Conservation (phyloP, 805 yeast genomes). For the Saturnispora kantuleensis region DNA sequence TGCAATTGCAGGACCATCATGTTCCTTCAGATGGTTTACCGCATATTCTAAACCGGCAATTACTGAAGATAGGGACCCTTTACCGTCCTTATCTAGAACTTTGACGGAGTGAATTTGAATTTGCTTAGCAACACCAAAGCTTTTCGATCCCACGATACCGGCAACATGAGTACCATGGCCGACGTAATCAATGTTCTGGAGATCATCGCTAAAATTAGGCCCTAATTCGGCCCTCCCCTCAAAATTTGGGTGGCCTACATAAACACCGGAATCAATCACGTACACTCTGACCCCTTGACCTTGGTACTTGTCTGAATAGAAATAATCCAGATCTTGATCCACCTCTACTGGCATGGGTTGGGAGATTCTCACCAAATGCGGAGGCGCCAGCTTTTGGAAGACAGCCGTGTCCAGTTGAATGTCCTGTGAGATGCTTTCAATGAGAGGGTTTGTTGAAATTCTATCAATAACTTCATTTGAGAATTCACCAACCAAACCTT, state of each 20-base stretch:
- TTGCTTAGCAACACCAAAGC: conserved; percentile 76
- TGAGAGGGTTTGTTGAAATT: conserved; percentile 48
- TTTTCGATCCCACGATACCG: conserved; percentile 70
- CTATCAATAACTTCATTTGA: conserved; percentile 36
- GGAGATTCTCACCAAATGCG: conserved; percentile 56
- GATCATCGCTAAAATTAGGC: conserved; percentile 51
- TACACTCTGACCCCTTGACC: conserved; percentile 66
- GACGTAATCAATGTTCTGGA: conserved; percentile 51
- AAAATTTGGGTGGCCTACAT: conserved; percentile 49
- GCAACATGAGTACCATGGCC: conserved; percentile 97
- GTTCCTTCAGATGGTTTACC: conserved; percentile 42
- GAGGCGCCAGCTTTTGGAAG: conserved; percentile 31
- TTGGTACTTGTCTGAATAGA: conserved; percentile 33
- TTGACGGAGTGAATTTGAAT: conserved; percentile 62
- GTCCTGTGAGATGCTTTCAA: conserved; percentile 64
- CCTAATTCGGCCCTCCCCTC: conserved; percentile 54
- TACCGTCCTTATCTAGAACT: conserved; percentile 57
- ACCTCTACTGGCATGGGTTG: conserved; percentile 28
- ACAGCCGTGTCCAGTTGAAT: conserved; percentile 42
- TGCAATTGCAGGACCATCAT: conserved; percentile 46
- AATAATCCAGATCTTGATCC: conserved; percentile 31
- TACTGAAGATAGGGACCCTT: conserved; percentile 59
- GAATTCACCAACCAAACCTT: conserved; percentile 60
- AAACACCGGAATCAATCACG: conserved; percentile 80
- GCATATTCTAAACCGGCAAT: conserved; percentile 60